Conservation (phyloP, 768 basidiomycete genomes). For the Boletellus ananas region DNA sequence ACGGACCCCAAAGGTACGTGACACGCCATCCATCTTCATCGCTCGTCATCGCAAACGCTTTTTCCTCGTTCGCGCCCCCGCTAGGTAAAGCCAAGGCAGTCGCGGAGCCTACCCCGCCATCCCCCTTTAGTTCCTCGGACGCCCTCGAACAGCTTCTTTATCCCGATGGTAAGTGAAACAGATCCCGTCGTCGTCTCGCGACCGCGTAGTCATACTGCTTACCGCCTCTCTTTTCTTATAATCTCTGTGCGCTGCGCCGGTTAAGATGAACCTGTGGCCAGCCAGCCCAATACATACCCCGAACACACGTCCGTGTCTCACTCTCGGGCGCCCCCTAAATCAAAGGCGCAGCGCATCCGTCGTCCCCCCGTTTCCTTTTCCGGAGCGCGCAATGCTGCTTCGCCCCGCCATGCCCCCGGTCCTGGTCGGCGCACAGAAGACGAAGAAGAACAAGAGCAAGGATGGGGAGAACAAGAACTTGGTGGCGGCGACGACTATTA, state of each 20-base stretch:
- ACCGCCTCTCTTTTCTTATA: not conserved
- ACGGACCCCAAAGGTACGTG: slow-evolving; percentile 7
- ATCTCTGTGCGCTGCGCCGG: not conserved
- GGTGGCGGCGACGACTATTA: not conserved
- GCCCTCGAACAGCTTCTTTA: slow-evolving; percentile 7
- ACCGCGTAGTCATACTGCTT: not conserved
- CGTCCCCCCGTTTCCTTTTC: not conserved
- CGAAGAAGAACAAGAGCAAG: not conserved
- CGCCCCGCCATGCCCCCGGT: not conserved
- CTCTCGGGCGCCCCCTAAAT: not conserved
- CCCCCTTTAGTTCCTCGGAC: slow-evolving; percentile 8
- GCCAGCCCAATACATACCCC: not conserved
- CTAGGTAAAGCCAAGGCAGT: slow-evolving; percentile 6
- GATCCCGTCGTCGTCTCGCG: not conserved
- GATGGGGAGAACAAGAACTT: not conserved
- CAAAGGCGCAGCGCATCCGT: not conserved
- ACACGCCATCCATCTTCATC: not conserved
- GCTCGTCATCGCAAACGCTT: not conserved
- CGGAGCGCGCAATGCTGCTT: not conserved
- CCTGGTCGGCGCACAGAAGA: slow-evolving; percentile 5
- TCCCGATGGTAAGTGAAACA: slow-evolving; percentile 4
- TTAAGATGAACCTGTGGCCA: slow-evolving; percentile 8
- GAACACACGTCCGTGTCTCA: not conserved
- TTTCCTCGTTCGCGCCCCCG: not conserved
- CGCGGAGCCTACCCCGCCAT: not conserved